These are phyloP conservation scores for Acacia pycnantha DNA, from an alignment of 331 rosid genomes.

Conservation along the genomic window DNA sequence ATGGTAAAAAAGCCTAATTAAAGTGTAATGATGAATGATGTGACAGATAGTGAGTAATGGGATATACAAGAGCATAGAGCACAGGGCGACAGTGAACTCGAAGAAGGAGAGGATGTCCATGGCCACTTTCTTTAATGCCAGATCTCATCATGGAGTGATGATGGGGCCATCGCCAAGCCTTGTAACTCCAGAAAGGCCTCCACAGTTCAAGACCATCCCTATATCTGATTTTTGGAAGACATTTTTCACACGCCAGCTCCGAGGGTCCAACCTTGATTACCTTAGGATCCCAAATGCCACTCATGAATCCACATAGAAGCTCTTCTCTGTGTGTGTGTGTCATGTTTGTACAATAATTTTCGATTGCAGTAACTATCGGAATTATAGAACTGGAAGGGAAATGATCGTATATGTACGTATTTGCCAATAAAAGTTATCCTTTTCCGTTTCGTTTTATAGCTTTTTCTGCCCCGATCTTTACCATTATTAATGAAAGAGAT, in stretches of 20 bases:
- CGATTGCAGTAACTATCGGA: no score
- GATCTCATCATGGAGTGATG: not conserved
- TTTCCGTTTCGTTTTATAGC: no score
- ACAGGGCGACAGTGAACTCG: slow-evolving; percentile 36
- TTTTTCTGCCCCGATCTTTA: no score
- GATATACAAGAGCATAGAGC: slow-evolving; percentile 42
- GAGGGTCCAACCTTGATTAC: slow-evolving; percentile 27
- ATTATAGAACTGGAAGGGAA: no score
- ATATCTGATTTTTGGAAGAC: slow-evolving; percentile 26
- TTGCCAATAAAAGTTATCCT: no score
- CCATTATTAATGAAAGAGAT: no score
- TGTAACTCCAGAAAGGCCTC: slow-evolving; percentile 27
- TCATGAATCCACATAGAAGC: not conserved
- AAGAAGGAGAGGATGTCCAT: slow-evolving; percentile 35
- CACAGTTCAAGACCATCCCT: slow-evolving; percentile 29
- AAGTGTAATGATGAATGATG: not conserved
- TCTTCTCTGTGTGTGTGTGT: not conserved
- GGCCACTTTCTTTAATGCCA: slow-evolving; percentile 22
- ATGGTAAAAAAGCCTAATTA: no score
- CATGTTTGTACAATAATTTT: not conserved
- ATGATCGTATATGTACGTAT: no score
- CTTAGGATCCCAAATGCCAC: slow-evolving; percentile 26
- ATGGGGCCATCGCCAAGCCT: slow-evolving; percentile 46
- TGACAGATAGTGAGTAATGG: slow-evolving; percentile 51
- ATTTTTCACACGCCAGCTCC: slow-evolving; percentile 15